These are phyloP conservation scores for Globisporangium paddicum DNA, from an alignment of 352 stramenopile species.

Conservation along the genomic window DNA sequence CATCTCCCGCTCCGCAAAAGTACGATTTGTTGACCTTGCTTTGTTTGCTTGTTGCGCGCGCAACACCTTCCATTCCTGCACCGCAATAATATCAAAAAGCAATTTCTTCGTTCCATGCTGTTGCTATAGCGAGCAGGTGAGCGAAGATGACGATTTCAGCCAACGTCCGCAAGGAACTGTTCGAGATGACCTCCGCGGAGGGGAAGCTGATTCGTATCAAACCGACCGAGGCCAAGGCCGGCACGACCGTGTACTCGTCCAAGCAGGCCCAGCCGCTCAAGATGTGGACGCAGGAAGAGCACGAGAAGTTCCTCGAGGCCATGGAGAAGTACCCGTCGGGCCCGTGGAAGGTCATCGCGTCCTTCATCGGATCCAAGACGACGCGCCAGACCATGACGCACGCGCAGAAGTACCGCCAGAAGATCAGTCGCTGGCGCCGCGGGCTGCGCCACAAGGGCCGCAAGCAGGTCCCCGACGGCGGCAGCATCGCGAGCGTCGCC, in stretches of 20 bases:
- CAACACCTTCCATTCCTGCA: slow-evolving; percentile 9
- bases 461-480: slow-evolving; percentile 53
- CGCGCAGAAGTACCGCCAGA: slow-evolving; percentile 82
- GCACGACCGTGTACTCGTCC: slow-evolving; percentile 80
- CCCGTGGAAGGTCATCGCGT: slow-evolving; percentile 80
- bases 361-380: slow-evolving; percentile 78
- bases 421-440: slow-evolving; percentile 78
- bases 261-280: slow-evolving; percentile 82
- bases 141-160: slow-evolving; percentile 80
- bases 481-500: slow-evolving; percentile 9
- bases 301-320: slow-evolving; percentile 81
- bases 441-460: slow-evolving; percentile 75
- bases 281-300: slow-evolving; percentile 84
- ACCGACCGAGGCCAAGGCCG: slow-evolving; percentile 77
- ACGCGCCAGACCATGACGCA: slow-evolving; percentile 93
- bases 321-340: slow-evolving; percentile 85
- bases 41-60: slow-evolving; percentile 6
- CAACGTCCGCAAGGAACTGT: slow-evolving; percentile 82
- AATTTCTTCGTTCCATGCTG: slow-evolving; percentile 17
- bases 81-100: slow-evolving; percentile 13
- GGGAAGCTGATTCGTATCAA: slow-evolving; percentile 83
- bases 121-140: not conserved
- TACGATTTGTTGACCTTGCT: slow-evolving; percentile 40
- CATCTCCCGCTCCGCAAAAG: slow-evolving; percentile 30
- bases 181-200: slow-evolving; percentile 76